Conservation (phyloP, 2,329 filamentous ascomycete species). For the Chrysosporium queenslandicum region DNA sequence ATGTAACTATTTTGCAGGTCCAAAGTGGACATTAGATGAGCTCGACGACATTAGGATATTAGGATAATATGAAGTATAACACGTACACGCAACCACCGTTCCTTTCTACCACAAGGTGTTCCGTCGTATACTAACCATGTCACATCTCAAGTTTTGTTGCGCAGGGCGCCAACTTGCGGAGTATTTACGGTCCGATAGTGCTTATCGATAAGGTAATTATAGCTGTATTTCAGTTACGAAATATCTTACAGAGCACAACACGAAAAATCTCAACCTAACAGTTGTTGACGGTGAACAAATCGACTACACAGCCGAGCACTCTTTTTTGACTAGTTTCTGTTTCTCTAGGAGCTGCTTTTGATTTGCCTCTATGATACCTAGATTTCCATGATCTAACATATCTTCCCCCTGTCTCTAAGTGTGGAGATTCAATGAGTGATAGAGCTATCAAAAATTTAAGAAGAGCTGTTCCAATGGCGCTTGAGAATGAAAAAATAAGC, state of each 20-base stretch:
- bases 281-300: too few relatives aligned
- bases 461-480: neutral
- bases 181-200: neutral
- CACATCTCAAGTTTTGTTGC: too few relatives aligned
- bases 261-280: neutral
- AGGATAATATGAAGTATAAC: neutral
- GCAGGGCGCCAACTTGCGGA: neutral
- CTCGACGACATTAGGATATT: neutral
- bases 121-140: too few relatives aligned
- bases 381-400: too few relatives aligned
- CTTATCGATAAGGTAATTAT: constrained; percentile 5
- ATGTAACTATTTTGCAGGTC: neutral
- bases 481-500: neutral
- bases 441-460: neutral
- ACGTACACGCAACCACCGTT: neutral
- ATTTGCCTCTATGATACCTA: too few relatives aligned
- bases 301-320: too few relatives aligned
- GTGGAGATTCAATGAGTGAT: neutral
- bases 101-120: too few relatives aligned
- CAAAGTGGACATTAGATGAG: neutral
- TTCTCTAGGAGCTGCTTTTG: neutral
- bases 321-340: too few relatives aligned
- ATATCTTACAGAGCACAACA: neutral
- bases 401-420: too few relatives aligned
- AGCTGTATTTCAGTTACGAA: neutral